Evolutionary conservation across 2,329 filamentous ascomycete genomes (phyloP).

Genomic region (Pyrenophora tritici-repentis): DNA sequence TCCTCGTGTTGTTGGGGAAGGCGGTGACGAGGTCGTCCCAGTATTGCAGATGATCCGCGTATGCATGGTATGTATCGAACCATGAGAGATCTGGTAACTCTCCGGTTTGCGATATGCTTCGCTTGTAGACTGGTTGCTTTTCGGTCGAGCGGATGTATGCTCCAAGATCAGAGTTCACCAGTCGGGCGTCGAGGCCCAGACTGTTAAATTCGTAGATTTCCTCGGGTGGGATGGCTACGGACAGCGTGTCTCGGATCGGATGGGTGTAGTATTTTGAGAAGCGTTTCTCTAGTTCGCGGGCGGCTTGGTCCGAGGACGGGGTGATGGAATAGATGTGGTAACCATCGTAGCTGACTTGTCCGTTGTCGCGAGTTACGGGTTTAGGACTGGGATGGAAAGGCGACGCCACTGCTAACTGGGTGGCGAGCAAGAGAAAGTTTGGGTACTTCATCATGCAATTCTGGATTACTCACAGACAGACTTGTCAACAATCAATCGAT

Average conservation of each 20-base stretch:
- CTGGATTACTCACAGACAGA: no score
- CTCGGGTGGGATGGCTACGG: constrained; percentile 48
- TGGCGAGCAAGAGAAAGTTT: constrained; percentile 9
- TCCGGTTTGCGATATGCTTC: constrained; percentile 24
- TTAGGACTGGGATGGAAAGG: constrained; percentile 6
- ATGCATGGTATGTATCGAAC: constrained; percentile 41
- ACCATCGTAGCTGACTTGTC: constrained; percentile 22
- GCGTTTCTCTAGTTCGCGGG: constrained; percentile 14
- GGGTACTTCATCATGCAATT: constrained; percentile 6
- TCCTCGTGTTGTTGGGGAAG: constrained; percentile 36
- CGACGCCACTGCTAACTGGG: constrained; percentile 19
- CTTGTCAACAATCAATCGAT: no score
- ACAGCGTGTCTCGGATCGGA: constrained; percentile 25
- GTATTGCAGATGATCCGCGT: constrained; percentile 37
- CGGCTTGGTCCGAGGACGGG: constrained; percentile 22
- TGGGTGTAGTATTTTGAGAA: constrained; percentile 29
- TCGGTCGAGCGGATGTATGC: constrained; percentile 45
- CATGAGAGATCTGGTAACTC: constrained; percentile 50
- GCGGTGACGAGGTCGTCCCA: constrained; percentile 36
- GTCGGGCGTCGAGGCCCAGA: constrained; percentile 42
- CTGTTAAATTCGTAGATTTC: constrained; percentile 47
- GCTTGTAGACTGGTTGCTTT: constrained; percentile 17
- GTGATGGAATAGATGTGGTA: constrained; percentile 27
- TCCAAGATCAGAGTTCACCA: constrained; percentile 54
- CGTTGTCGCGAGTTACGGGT: constrained; percentile 1